Conservation (phyloP, 495 filamentous ascomycete genomes). For the Friedmanniomyces endolithicus region DNA sequence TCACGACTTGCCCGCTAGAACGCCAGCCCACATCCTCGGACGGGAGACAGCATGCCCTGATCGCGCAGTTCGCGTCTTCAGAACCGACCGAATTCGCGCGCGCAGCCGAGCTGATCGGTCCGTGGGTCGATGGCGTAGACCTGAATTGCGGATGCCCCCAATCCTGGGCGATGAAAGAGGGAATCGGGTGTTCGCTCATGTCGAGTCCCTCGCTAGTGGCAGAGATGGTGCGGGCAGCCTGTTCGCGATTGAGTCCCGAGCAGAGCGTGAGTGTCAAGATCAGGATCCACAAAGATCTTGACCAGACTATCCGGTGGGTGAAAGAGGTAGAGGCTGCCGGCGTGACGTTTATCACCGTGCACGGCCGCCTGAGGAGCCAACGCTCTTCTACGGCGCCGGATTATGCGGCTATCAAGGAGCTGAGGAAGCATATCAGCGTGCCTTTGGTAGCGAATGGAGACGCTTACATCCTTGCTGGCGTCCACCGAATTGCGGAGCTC, state of each 20-base stretch:
- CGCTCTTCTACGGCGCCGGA: slow-evolving; percentile 45
- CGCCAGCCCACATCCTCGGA: slow-evolving; percentile 13
- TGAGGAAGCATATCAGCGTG: slow-evolving; percentile 37
- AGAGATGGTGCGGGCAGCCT: slow-evolving; percentile 44
- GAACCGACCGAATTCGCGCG: slow-evolving; percentile 44
- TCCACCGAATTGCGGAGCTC: slow-evolving; percentile 19
- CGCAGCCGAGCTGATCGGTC: slow-evolving; percentile 46
- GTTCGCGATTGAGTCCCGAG: slow-evolving; percentile 24
- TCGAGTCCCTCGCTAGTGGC: slow-evolving; percentile 44
- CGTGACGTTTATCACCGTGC: slow-evolving; percentile 50
- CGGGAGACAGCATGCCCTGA: slow-evolving; percentile 36
- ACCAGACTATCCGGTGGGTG: slow-evolving; percentile 28
- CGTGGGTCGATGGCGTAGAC: slow-evolving; percentile 49
- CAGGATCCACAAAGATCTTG: slow-evolving; percentile 47
- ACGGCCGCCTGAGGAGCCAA: slow-evolving; percentile 45
- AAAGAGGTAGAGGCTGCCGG: slow-evolving; percentile 23
- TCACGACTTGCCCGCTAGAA: slow-evolving; percentile 13
- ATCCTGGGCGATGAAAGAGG: slow-evolving; percentile 52
- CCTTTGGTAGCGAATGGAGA: slow-evolving; percentile 53
- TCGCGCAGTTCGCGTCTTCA: slow-evolving; percentile 52
- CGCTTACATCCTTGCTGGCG: slow-evolving; percentile 40
- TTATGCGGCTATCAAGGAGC: slow-evolving; percentile 40
- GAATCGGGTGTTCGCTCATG: slow-evolving; percentile 53
- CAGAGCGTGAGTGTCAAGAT: slow-evolving; percentile 52
- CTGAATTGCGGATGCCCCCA: slow-evolving; percentile 61